Evolutionary conservation across 495 filamentous ascomycete genomes (phyloP).

Genomic region (Aspergillus carlsbadensis): DNA sequence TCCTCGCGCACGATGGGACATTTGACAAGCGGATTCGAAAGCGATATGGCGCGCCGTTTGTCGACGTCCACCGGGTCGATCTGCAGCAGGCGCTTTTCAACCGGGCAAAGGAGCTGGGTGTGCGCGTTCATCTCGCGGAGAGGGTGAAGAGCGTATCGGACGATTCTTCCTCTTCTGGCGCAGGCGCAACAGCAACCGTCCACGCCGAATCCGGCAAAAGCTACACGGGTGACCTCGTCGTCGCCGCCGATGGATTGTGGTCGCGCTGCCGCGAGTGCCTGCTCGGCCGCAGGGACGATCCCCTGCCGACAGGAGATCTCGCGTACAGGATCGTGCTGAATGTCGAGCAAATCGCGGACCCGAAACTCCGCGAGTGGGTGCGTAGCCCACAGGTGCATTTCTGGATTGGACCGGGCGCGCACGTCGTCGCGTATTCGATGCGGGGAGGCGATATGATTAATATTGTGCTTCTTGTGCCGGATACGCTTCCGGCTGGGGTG

Average conservation of each 20-base stretch:
- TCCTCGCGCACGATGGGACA: slow-evolving; percentile 51
- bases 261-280: slow-evolving; percentile 50
- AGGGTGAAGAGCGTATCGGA: slow-evolving; percentile 36
- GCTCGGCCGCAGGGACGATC: slow-evolving; percentile 41
- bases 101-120: slow-evolving; percentile 52
- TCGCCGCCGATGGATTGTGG: slow-evolving; percentile 61
- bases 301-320: slow-evolving; percentile 63
- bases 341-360: slow-evolving; percentile 41
- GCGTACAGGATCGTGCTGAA: slow-evolving; percentile 68
- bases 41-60: slow-evolving; percentile 50
- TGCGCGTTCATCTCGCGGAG: slow-evolving; percentile 45
- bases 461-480: slow-evolving; percentile 67
- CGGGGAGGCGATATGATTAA: slow-evolving; percentile 63
- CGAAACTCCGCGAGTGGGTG: slow-evolving; percentile 47
- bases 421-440: slow-evolving; percentile 66
- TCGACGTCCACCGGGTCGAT: slow-evolving; percentile 61
- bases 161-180: no score
- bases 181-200: slow-evolving; percentile 18
- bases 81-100: slow-evolving; percentile 53
- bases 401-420: slow-evolving; percentile 67
- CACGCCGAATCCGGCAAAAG: slow-evolving; percentile 25
- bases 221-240: slow-evolving; percentile 50
- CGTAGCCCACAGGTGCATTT: slow-evolving; percentile 62
- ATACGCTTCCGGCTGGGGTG: slow-evolving; percentile 60
- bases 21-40: slow-evolving; percentile 42